Evolutionary conservation across 2,329 filamentous ascomycete species (phyloP).

Genomic region (Balansia obtecta): DNA sequence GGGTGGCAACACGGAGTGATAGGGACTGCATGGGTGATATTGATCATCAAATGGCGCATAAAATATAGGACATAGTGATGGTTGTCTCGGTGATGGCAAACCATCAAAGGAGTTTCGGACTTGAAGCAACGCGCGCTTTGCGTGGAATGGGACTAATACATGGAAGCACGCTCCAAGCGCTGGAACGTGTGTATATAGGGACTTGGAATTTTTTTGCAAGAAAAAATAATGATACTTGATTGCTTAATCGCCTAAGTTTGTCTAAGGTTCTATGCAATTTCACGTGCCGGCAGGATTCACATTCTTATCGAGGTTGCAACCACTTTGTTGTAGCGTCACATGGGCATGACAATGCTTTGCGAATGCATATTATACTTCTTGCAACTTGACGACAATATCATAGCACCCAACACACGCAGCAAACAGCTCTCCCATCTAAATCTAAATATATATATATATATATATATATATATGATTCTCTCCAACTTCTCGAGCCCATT

Average conservation of each 20-base stretch:
- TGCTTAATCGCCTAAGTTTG: neutral
- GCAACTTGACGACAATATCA: too few species aligned
- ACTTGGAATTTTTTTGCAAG: neutral
- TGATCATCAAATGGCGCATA: neutral
- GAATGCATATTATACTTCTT: too few species aligned
- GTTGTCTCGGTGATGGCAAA: neutral
- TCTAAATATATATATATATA: too few species aligned
- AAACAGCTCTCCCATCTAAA: too few species aligned
- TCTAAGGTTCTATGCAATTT: too few species aligned
- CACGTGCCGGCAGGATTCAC: too few species aligned
- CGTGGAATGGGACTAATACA: neutral
- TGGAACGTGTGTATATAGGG: constrained; percentile 5
- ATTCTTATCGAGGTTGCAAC: too few species aligned
- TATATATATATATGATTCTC: too few species aligned
- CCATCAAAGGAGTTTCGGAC: neutral
- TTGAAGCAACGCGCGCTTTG: neutral
- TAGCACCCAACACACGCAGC: too few species aligned
- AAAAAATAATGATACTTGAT: neutral
- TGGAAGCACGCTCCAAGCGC: constrained; percentile 11
- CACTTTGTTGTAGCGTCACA: too few species aligned
- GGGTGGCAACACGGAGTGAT: neutral
- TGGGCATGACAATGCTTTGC: too few species aligned
- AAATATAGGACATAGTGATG: neutral
- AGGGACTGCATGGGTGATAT: neutral
- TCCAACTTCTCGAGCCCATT: too few species aligned